These are phyloP conservation scores for Populus hybrid DNA, from an alignment of 441 rosid species.

Conservation along the genomic window DNA sequence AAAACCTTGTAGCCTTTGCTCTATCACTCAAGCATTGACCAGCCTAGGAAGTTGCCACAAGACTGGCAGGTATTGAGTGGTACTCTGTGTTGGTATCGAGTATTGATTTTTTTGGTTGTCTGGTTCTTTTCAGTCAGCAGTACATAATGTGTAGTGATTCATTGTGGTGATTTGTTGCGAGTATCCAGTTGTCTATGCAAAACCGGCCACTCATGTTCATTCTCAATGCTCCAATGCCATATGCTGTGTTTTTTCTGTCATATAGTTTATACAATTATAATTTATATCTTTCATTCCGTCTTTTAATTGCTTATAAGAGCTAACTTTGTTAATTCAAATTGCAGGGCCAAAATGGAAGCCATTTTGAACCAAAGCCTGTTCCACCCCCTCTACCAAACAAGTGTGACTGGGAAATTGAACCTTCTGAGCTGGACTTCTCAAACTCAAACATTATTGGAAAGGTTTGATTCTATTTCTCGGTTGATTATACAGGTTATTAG, in stretches of 20 bases:
- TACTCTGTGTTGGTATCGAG: not conserved
- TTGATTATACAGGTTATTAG: constrained; percentile 2
- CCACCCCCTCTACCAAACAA: constrained; percentile 92
- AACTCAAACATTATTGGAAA: constrained; percentile 73
- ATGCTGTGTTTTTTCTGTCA: not conserved
- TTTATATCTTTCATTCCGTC: constrained; percentile 13
- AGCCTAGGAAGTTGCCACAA: not conserved
- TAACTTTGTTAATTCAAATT: constrained; percentile 19
- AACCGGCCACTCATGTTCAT: not conserved
- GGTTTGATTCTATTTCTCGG: constrained; percentile 40
- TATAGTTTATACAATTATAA: not conserved
- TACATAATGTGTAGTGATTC: not conserved
- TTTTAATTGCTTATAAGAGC: not conserved
- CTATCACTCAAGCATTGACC: not conserved
- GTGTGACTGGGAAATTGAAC: constrained; percentile 99
- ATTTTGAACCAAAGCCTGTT: constrained; percentile 93
- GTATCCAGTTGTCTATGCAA: not conserved
- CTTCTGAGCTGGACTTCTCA: constrained; percentile 91
- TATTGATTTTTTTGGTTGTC: not conserved
- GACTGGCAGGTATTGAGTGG: not conserved
- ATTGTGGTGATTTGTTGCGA: too few relatives aligned
- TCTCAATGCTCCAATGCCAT: not conserved
- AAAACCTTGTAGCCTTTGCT: not conserved
- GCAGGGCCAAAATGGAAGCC: constrained; percentile 99
- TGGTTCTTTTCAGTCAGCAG: not conserved